Evolutionary conservation across 2,329 filamentous ascomycete genomes (phyloP).

Genomic region (Sarocladium kiliense): DNA sequence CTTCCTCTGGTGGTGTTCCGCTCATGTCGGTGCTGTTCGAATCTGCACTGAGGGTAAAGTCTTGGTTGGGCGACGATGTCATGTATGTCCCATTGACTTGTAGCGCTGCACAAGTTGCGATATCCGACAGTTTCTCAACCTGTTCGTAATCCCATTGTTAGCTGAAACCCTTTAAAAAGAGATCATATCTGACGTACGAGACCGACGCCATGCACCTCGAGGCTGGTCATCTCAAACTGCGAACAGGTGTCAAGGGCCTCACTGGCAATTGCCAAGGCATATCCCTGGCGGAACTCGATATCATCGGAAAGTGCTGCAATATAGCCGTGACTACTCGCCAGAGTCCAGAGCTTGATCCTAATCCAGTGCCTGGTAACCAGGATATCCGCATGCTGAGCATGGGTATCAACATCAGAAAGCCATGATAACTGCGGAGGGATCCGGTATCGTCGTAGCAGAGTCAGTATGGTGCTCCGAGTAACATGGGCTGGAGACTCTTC

Average conservation of each 20-base stretch:
- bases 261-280: neutral
- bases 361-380: slow-evolving; percentile 1
- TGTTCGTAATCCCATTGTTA: neutral
- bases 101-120: neutral
- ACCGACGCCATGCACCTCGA: neutral
- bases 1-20: neutral
- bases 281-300: neutral
- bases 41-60: neutral
- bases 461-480: neutral
- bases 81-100: neutral
- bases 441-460: neutral
- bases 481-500: neutral
- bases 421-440: neutral
- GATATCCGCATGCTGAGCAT: slow-evolving; percentile 5
- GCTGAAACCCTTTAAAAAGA: neutral
- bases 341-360: slow-evolving; percentile 1
- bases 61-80: neutral
- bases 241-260: slow-evolving; percentile 6
- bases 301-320: neutral
- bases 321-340: neutral
- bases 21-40: neutral
- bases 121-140: neutral
- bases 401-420: neutral
- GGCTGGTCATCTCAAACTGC: slow-evolving; percentile 4
- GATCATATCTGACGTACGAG: neutral